These are phyloP conservation scores for Phycomyces blakesleeanus DNA, from an alignment of 192 early-diverging fungal species.

Conservation along the genomic window DNA sequence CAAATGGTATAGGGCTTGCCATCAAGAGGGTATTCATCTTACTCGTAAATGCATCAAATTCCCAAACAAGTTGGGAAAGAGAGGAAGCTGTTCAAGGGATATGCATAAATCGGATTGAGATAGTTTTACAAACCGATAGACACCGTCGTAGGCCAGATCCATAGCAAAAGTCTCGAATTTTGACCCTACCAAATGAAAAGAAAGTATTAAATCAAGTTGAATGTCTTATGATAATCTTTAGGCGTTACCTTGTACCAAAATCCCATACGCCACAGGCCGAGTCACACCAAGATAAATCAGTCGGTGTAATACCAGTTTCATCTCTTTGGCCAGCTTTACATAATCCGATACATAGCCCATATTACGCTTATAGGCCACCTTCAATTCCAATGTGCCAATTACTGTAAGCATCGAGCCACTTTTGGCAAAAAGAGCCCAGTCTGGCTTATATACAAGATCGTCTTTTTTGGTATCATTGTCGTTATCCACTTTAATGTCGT, in stretches of 20 bases:
- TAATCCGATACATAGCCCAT: not conserved
- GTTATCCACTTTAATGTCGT: not conserved
- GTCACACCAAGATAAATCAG: not conserved
- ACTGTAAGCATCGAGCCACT: not conserved
- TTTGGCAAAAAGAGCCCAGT: not conserved
- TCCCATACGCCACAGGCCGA: not conserved
- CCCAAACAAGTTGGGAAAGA: not conserved
- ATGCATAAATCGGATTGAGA: not conserved
- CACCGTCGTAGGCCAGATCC: not conserved
- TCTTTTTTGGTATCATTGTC: not conserved
- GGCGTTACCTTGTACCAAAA: not conserved
- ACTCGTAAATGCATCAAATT: not conserved
- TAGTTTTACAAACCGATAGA: not conserved
- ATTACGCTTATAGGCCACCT: not conserved
- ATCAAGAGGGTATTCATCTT: not conserved
- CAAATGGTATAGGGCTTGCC: not conserved
- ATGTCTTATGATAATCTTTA: not conserved
- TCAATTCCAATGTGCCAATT: not conserved
- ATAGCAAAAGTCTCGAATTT: not conserved
- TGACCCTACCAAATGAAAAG: not conserved
- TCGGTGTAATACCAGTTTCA: not conserved
- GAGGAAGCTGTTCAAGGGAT: not conserved
- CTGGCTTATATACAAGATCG: not conserved
- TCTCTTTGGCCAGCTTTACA: not conserved
- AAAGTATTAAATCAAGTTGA: not conserved